Evolutionary conservation across 2,329 filamentous ascomycete genomes (phyloP).

Genomic region (Myriosclerotinia duriaeana): DNA sequence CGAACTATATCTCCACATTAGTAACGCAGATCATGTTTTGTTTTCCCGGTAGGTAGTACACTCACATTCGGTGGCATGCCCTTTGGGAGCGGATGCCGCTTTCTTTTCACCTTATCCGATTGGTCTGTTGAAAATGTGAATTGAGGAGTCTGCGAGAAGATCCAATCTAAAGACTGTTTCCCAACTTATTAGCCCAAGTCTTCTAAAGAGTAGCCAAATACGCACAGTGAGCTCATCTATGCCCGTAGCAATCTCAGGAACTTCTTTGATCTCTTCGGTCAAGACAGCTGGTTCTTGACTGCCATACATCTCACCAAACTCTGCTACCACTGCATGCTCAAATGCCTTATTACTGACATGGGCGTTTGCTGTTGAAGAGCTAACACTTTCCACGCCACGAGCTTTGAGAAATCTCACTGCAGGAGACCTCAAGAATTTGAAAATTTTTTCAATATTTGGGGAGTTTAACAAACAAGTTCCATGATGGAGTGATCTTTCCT

Average conservation of each 20-base stretch:
- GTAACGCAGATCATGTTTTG: slow-evolving; percentile 3
- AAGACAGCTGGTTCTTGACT: slow-evolving; percentile 40
- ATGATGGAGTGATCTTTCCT: slow-evolving; percentile 80
- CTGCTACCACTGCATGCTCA: slow-evolving; percentile 55
- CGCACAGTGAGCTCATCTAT: slow-evolving; percentile 61
- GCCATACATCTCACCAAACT: slow-evolving; percentile 70
- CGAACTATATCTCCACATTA: slow-evolving; percentile 25
- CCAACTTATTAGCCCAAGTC: slow-evolving; percentile 33
- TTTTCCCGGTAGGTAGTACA: not conserved
- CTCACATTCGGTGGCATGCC: slow-evolving; percentile 22
- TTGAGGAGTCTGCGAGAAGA: slow-evolving; percentile 80
- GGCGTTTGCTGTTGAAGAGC: slow-evolving; percentile 80
- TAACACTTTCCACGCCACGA: slow-evolving; percentile 86
- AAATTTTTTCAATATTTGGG: slow-evolving; percentile 69
- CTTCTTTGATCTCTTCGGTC: slow-evolving; percentile 41
- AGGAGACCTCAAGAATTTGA: slow-evolving; percentile 72
- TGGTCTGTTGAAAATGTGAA: slow-evolving; percentile 68
- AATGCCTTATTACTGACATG: slow-evolving; percentile 53
- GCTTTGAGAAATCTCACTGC: slow-evolving; percentile 74
- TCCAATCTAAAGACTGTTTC: slow-evolving; percentile 65
- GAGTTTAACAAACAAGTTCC: slow-evolving; percentile 84
- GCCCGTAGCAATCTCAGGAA: slow-evolving; percentile 59
- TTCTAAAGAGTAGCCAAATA: slow-evolving; percentile 16
- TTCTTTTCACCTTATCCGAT: slow-evolving; percentile 14
- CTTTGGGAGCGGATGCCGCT: slow-evolving; percentile 5